Evolutionary conservation across 768 basidiomycete genomes (phyloP).

Genomic region (Kwoniella dejecticola): DNA sequence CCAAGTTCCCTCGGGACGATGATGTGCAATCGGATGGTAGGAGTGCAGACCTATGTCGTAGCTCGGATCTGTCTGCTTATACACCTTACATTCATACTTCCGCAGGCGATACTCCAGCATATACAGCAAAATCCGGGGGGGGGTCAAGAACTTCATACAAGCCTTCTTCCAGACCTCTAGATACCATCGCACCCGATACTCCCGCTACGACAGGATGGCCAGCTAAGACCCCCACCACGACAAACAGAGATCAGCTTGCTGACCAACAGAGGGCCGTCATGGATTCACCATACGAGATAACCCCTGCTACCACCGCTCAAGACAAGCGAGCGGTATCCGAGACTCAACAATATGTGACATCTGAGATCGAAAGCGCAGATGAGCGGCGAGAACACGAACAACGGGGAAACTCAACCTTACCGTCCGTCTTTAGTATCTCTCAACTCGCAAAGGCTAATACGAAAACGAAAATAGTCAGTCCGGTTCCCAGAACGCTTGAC

Average conservation of each 20-base stretch:
- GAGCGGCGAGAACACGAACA: too few species aligned
- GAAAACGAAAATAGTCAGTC: neutral
- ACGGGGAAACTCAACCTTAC: conserved; percentile 19
- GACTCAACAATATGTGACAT: too few species aligned
- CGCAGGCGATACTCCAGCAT: neutral
- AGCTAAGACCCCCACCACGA: neutral
- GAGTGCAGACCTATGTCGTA: too few species aligned
- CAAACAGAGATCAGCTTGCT: conserved; percentile 4
- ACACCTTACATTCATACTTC: too few species aligned
- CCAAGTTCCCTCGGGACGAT: neutral
- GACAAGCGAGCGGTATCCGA: too few species aligned
- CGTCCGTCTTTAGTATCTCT: conserved; percentile 27
- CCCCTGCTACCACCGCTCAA: neutral
- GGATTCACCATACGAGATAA: conserved; percentile 13
- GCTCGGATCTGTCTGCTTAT: too few species aligned
- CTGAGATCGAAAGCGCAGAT: too few species aligned
- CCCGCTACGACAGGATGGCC: neutral
- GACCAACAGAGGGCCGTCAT: conserved; percentile 7
- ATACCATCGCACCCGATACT: neutral
- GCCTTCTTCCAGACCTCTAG: conserved; percentile 6
- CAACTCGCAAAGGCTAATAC: neutral
- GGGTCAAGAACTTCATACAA: conserved; percentile 4
- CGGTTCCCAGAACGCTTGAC: neutral
- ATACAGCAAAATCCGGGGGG: neutral
- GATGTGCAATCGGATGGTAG: neutral